Evolutionary conservation across 176 grass and related monocot genomes (phyloP).

Genomic region (Oryza meyeriana): DNA sequence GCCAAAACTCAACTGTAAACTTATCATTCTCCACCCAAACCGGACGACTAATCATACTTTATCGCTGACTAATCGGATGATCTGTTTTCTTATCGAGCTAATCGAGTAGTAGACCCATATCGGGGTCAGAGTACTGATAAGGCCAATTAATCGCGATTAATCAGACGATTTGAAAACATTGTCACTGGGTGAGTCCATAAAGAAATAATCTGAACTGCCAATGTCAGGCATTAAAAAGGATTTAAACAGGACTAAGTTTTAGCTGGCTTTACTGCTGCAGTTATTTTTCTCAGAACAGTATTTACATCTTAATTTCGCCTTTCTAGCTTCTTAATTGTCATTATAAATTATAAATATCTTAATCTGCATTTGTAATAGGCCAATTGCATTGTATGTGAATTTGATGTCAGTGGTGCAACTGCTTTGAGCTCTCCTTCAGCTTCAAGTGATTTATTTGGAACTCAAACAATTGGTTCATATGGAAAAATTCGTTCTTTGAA

Average conservation of each 20-base stretch:
- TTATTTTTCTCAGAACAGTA: neutral
- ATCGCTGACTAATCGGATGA: no score
- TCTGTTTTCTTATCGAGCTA: no score
- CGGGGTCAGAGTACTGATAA: no score
- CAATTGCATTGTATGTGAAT: slow-evolving; percentile 82
- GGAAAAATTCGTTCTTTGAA: slow-evolving; percentile 95
- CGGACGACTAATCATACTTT: no score
- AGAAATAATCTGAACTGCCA: neutral
- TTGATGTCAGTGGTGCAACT: slow-evolving; percentile 78
- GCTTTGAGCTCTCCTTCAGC: slow-evolving; percentile 80
- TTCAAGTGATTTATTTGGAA: slow-evolving; percentile 91
- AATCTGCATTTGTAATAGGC: slow-evolving; percentile 48
- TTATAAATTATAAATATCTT: slow-evolving; percentile 7
- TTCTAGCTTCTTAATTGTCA: neutral
- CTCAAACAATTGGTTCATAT: slow-evolving; percentile 86
- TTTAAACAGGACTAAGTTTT: neutral
- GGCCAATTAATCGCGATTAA: no score
- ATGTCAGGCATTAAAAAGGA: neutral
- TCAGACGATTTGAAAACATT: no score
- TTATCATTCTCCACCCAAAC: no score
- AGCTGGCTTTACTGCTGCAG: slow-evolving; percentile 6
- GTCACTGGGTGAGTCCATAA: neutral
- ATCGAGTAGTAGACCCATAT: no score
- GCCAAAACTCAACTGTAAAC: no score
- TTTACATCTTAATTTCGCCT: slow-evolving; percentile 8